phyloP scores from a whole-genome alignment of 495 filamentous ascomycete genomes.

The Neurospora tetrasperma region DNA sequence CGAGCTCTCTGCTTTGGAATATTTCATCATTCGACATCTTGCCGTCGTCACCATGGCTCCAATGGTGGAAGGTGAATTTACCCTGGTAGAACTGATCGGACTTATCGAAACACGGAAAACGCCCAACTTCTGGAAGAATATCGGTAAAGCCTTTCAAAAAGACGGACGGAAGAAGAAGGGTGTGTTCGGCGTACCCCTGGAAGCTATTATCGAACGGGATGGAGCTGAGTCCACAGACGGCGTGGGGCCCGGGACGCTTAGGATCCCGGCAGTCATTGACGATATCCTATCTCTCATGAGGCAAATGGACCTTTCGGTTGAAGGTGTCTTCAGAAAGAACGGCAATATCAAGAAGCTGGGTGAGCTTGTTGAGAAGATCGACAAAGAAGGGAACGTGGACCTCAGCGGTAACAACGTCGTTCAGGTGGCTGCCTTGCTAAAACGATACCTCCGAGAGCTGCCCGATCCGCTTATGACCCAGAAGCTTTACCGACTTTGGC shows the following conservation, averaged over 20 bases:
- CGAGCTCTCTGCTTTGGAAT: slow-evolving; percentile 88
- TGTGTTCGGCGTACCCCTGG: slow-evolving; percentile 78
- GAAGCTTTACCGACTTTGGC: slow-evolving; percentile 86
- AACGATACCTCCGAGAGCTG: slow-evolving; percentile 90
- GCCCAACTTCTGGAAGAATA: slow-evolving; percentile 88
- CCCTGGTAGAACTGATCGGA: slow-evolving; percentile 85
- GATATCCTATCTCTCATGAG: slow-evolving; percentile 89
- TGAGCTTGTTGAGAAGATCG: slow-evolving; percentile 72
- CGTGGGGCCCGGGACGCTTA: slow-evolving; percentile 80
- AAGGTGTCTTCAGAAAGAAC: slow-evolving; percentile 98
- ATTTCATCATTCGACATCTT: slow-evolving; percentile 93
- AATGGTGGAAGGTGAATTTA: slow-evolving; percentile 79
- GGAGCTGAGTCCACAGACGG: slow-evolving; percentile 94
- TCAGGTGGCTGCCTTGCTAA: slow-evolving; percentile 87
- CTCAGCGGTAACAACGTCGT: slow-evolving; percentile 77
- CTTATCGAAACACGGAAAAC: slow-evolving; percentile 89
- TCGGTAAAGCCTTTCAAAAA: slow-evolving; percentile 88
- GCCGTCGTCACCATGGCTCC: slow-evolving; percentile 95
- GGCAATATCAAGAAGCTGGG: slow-evolving; percentile 89
- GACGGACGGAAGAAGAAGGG: slow-evolving; percentile 86
- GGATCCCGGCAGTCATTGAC: slow-evolving; percentile 81
- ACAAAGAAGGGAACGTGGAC: slow-evolving; percentile 71
- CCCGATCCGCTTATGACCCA: slow-evolving; percentile 92
- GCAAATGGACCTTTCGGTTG: slow-evolving; percentile 98
- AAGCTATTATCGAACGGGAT: slow-evolving; percentile 81